phyloP scores from a whole-genome alignment of 164 flowering plant species.

The Protea cynaroides region DNA sequence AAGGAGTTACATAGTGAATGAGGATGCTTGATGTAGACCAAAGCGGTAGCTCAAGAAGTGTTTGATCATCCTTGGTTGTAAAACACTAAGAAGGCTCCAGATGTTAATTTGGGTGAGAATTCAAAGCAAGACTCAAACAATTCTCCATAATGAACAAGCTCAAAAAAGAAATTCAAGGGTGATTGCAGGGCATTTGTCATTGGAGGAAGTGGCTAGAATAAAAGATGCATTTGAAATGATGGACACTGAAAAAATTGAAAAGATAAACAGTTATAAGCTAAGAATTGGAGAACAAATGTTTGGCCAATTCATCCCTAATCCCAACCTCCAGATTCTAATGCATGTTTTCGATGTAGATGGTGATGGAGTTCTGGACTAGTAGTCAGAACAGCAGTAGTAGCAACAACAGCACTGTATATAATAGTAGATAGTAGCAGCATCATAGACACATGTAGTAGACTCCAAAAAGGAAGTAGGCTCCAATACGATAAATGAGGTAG shows the following conservation, averaged over 20 bases:
- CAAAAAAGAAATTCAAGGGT: slow-evolving; percentile 87
- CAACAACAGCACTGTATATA: too few relatives aligned
- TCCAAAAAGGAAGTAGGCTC: too few relatives aligned
- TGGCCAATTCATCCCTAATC: slow-evolving; percentile 70
- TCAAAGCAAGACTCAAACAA: slow-evolving; percentile 85
- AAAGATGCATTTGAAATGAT: slow-evolving; percentile 81
- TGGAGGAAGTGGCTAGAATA: slow-evolving; percentile 88
- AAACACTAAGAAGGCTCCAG: slow-evolving; percentile 81
- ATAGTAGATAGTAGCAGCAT: too few relatives aligned
- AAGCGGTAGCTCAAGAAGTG: slow-evolving; percentile 77
- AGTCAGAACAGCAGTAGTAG: too few relatives aligned
- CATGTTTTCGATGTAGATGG: slow-evolving; percentile 84
- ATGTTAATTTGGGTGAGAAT: slow-evolving; percentile 82
- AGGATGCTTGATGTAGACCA: slow-evolving; percentile 89
- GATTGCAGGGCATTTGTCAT: slow-evolving; percentile 80
- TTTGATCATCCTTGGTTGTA: slow-evolving; percentile 93
- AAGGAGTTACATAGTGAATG: slow-evolving; percentile 94
- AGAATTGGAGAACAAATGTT: slow-evolving; percentile 59
- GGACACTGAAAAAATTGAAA: slow-evolving; percentile 58
- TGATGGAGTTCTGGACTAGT: slow-evolving; percentile 73
- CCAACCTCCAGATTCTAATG: slow-evolving; percentile 74
- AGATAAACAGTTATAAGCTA: slow-evolving; percentile 59
- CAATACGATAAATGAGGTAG: too few relatives aligned
- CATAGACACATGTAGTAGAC: too few relatives aligned
- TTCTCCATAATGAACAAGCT: slow-evolving; percentile 93